Conservation (phyloP, 1,284 basidiomycete species). For the Puccinia triticina region DNA sequence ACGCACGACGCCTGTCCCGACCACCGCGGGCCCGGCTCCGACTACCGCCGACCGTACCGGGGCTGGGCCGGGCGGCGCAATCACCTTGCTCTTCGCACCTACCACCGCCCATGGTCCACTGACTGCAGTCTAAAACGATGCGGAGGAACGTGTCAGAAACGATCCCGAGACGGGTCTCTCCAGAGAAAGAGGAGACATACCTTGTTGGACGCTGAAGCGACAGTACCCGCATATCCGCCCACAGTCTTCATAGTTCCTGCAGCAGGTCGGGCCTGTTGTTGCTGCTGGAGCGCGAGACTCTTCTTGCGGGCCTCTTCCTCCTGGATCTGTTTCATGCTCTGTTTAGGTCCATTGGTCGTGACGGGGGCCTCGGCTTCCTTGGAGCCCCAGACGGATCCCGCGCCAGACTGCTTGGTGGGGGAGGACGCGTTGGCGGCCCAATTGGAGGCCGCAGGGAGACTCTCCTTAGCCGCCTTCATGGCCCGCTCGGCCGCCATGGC, state of each 20-base stretch:
- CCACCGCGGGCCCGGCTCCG: neutral
- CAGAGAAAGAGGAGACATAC: conserved; percentile 7
- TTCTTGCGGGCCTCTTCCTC: conserved; percentile 72
- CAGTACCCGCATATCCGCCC: conserved; percentile 34
- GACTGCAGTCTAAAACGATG: conserved; percentile 14
- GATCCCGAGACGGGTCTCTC: neutral
- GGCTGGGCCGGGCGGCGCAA: conserved; percentile 20
- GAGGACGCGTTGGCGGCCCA: conserved; percentile 46
- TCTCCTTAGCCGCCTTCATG: conserved; percentile 55
- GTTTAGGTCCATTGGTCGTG: conserved; percentile 66
- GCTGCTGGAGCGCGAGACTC: conserved; percentile 61
- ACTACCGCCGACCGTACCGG: neutral
- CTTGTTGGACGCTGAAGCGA: conserved; percentile 28
- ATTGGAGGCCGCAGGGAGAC: conserved; percentile 54
- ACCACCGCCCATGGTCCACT: conserved; percentile 46
- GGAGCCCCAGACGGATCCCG: conserved; percentile 30
- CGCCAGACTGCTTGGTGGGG: conserved; percentile 9
- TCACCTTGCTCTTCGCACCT: conserved; percentile 43
- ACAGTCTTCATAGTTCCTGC: conserved; percentile 49
- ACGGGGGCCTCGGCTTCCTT: conserved; percentile 37
- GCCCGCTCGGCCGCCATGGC: conserved; percentile 63
- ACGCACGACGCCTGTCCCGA: conserved; percentile 14
- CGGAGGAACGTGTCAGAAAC: neutral
- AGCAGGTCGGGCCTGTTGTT: conserved; percentile 56
- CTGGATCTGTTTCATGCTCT: conserved; percentile 97